Percentiles rank a stretch among this genome's conserved stretches.
Conservation (phyloP, 306 rosid species). For the Alnus glutinosa region DNA sequence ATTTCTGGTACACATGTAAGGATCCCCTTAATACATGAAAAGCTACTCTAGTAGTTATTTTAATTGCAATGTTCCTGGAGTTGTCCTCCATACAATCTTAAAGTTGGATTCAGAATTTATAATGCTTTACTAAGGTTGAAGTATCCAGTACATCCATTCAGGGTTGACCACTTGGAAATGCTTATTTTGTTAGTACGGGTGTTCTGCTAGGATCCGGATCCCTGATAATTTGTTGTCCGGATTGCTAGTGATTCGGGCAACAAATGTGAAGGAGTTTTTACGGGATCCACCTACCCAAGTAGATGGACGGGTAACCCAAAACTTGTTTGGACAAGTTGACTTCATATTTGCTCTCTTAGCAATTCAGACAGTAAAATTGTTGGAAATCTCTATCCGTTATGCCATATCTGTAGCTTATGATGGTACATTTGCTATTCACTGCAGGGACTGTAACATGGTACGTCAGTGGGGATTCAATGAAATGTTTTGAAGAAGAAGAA, state of each 20-base stretch:
- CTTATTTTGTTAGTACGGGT: neutral
- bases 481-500: conserved; percentile 73
- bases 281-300: no score
- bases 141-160: neutral
- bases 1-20: neutral
- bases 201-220: neutral
- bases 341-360: no score
- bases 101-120: neutral
- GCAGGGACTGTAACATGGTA: conserved; percentile 73
- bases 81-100: neutral
- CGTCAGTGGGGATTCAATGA: conserved; percentile 56
- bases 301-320: no score
- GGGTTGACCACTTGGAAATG: neutral
- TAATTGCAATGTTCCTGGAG: no score
- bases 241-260: no score
- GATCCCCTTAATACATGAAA: neutral
- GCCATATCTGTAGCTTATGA: neutral
- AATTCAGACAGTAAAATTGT: no score
- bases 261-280: no score
- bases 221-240: no score
- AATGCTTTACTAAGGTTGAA: neutral
- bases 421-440: conserved; percentile 11
- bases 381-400: no score
- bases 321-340: no score
- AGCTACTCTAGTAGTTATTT: neutral